Percentiles rank a stretch among this genome's conserved stretches.
phyloP scores from a whole-genome alignment of 805 yeast species.

The Candida maltosa region DNA sequence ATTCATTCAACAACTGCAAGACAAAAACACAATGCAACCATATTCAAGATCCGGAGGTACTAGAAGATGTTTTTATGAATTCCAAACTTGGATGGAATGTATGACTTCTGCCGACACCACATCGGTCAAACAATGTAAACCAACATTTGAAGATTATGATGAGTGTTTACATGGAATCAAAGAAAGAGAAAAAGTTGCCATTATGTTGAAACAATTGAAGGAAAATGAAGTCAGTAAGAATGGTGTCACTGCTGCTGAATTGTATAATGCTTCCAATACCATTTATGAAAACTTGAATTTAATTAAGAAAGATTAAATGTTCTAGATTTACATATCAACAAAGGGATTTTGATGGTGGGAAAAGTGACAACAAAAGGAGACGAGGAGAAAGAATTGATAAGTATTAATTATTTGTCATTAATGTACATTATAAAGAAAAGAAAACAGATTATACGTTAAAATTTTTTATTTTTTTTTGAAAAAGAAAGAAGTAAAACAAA shows the following conservation, averaged over 20 bases:
- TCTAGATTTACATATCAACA: no score
- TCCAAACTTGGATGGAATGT: conserved; percentile 42
- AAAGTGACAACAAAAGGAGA: no score
- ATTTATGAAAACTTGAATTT: conserved; percentile 44
- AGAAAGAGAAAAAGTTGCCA: conserved; percentile 43
- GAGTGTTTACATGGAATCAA: conserved; percentile 47
- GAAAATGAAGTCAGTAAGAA: conserved; percentile 38
- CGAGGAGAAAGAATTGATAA: no score
- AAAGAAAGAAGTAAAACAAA: no score
- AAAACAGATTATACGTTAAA: no score
- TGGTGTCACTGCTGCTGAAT: conserved; percentile 41
- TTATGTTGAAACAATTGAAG: conserved; percentile 44
- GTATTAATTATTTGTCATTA: no score
- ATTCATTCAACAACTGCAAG: not conserved
- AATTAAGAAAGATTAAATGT: conserved; percentile 21
- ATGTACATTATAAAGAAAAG: no score
- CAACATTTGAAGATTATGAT: conserved; percentile 43
- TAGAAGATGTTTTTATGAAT: conserved; percentile 46
- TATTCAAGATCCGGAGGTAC: conserved; percentile 47
- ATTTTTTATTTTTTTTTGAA: no score
- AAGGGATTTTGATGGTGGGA: no score
- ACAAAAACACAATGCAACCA: conserved; percentile 34
- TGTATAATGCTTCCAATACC: conserved; percentile 38
- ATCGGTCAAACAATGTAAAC: conserved; percentile 39
- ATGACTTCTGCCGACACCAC: conserved; percentile 44